Conservation (phyloP, 1,284 basidiomycete genomes). For the Kwoniella shivajii region DNA sequence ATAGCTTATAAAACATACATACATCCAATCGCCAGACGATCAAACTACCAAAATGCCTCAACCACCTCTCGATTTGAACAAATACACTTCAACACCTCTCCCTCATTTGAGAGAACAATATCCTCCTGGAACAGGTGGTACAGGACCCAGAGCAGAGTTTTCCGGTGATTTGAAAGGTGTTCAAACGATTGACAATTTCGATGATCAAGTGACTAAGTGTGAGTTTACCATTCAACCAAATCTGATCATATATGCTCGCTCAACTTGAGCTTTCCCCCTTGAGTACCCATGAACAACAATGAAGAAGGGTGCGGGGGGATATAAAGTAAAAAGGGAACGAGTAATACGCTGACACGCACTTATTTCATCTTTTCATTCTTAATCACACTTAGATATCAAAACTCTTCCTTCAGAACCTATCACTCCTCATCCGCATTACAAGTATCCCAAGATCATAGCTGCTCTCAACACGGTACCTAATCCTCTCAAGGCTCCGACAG, state of each 20-base stretch:
- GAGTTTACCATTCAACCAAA: conserved; percentile 13
- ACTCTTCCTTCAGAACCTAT: conserved; percentile 41
- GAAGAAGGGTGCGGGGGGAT: no score
- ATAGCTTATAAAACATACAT: not conserved
- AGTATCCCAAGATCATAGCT: conserved; percentile 52
- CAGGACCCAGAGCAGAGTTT: conserved; percentile 47
- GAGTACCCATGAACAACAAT: no score
- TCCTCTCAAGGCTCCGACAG: conserved; percentile 46
- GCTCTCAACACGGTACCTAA: conserved; percentile 41
- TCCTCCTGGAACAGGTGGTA: conserved; percentile 53
- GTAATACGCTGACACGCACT: not conserved
- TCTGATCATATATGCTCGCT: not conserved
- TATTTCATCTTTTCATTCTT: not conserved
- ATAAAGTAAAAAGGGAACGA: no score
- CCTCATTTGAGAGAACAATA: conserved; percentile 47
- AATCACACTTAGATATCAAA: conserved; percentile 7
- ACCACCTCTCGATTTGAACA: conserved; percentile 49
- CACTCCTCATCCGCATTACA: conserved; percentile 48
- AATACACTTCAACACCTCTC: conserved; percentile 48
- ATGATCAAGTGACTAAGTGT: conserved; percentile 45
- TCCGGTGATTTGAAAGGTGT: conserved; percentile 48
- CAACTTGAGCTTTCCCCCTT: no score
- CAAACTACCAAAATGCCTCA: conserved; percentile 50
- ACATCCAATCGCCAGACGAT: no score
- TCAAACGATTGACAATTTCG: conserved; percentile 49